These are phyloP conservation scores for Saccharomyces eubayanus DNA, from an alignment of 805 yeast species.

Conservation along the genomic window DNA sequence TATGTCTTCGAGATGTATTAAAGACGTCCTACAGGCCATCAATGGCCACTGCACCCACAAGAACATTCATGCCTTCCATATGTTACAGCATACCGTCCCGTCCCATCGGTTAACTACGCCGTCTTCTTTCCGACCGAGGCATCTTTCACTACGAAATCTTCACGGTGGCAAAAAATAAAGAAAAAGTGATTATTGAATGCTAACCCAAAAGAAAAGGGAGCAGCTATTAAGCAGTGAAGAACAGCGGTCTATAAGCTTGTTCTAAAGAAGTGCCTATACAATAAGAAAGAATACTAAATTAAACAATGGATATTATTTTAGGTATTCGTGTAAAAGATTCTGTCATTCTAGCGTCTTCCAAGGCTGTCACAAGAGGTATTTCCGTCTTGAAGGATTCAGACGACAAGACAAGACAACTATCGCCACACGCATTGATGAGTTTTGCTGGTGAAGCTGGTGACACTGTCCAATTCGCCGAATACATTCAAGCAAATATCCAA, in stretches of 20 bases:
- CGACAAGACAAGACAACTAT: conserved; percentile 69
- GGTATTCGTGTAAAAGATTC: conserved; percentile 78
- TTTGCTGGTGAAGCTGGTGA: conserved; percentile 96
- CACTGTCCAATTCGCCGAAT: conserved; percentile 90
- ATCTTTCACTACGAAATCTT: background rate
- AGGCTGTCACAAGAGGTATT: conserved; percentile 86
- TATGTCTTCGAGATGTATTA: too few relatives aligned
- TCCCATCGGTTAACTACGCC: background rate
- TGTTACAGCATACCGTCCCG: background rate
- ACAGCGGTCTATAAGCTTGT: background rate
- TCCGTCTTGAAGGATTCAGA: conserved; percentile 71
- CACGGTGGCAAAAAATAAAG: background rate
- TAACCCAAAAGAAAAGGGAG: background rate
- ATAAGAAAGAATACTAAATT: background rate
- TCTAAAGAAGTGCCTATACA: background rate
- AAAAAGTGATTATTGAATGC: background rate
- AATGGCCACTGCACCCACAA: too few relatives aligned
- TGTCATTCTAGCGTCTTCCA: conserved; percentile 88
- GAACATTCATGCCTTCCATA: too few relatives aligned
- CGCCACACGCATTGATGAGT: conserved; percentile 73
- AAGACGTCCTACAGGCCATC: too few relatives aligned
- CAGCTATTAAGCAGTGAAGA: background rate
- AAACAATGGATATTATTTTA: conserved; percentile 74
- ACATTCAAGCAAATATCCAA: conserved; percentile 85
- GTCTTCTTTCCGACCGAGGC: background rate